Evolutionary conservation across 176 grass and related monocot genomes (phyloP).

Genomic region (Aegilops sharonensis): DNA sequence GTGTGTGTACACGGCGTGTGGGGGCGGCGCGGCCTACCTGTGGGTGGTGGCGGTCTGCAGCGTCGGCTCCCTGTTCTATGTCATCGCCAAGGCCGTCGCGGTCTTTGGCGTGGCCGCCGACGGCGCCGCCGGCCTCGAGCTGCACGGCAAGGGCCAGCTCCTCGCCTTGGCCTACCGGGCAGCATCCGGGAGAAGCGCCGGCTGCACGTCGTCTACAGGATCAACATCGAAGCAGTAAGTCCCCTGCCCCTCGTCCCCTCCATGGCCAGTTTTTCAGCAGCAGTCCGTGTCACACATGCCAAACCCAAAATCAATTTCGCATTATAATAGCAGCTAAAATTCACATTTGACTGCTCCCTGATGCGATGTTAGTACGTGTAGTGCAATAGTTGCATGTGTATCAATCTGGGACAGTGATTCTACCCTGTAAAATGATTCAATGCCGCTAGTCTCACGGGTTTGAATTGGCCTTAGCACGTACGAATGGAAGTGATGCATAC

Average conservation of each 20-base stretch:
- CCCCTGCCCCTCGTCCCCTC: too few species aligned
- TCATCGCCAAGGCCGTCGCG: slow-evolving; percentile 57
- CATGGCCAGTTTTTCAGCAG: too few species aligned
- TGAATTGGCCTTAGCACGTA: slow-evolving; percentile 28
- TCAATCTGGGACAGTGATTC: neutral
- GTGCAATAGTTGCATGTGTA: neutral
- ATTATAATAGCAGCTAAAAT: too few species aligned
- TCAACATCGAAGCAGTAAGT: too few species aligned
- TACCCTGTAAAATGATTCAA: too few species aligned
- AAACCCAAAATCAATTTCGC: too few species aligned
- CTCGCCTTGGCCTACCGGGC: too few species aligned
- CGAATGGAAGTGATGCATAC: too few species aligned
- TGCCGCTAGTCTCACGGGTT: neutral
- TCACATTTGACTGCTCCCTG: too few species aligned
- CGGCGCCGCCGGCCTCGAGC: neutral
- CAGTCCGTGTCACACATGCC: too few species aligned
- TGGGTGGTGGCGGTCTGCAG: slow-evolving; percentile 61
- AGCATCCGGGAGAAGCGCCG: too few species aligned
- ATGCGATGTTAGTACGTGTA: neutral
- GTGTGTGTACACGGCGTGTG: slow-evolving; percentile 38
- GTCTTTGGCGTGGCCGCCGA: slow-evolving; percentile 28
- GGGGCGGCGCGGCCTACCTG: slow-evolving; percentile 53
- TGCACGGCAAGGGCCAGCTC: neutral
- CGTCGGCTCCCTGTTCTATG: slow-evolving; percentile 54
- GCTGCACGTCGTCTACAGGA: too few species aligned